Evolutionary conservation across 2,329 filamentous ascomycete genomes (phyloP).

Genomic region (Colletotrichum ledebouriae): DNA sequence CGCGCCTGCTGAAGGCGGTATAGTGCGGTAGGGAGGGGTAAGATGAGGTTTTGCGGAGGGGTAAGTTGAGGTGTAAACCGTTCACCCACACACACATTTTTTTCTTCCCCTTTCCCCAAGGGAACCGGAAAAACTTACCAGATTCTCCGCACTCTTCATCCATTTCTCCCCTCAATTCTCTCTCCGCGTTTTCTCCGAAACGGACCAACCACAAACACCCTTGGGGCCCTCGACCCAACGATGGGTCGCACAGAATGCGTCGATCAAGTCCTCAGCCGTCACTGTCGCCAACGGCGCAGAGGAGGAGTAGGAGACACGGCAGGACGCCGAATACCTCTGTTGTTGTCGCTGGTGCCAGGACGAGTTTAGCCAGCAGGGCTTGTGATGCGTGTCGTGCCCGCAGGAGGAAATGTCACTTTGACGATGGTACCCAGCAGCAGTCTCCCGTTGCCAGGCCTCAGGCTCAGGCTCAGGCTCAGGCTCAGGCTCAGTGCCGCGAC

Average conservation of each 20-base stretch:
- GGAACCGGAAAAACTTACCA: neutral
- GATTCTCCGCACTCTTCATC: constrained; percentile 37
- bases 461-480: constrained; percentile 22
- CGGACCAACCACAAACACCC: constrained; percentile 20
- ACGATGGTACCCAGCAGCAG: constrained; percentile 13
- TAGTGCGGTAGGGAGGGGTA: too few relatives aligned
- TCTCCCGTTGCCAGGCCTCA: neutral
- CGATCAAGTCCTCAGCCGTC: constrained; percentile 24
- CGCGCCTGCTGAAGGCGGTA: too few relatives aligned
- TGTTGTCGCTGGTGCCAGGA: neutral
- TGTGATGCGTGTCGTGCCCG: constrained; percentile 47
- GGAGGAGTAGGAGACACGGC: constrained; percentile 16
- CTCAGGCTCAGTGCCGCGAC: constrained; percentile 40
- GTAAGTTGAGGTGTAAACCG: too few relatives aligned
- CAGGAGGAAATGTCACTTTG: constrained; percentile 45
- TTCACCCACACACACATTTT: too few relatives aligned
- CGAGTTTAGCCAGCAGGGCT: constrained; percentile 44
- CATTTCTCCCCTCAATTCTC: constrained; percentile 35
- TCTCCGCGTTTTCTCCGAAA: constrained; percentile 29
- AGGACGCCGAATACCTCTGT: constrained; percentile 19
- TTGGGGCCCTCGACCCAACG: constrained; percentile 11
- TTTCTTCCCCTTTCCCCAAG: too few relatives aligned
- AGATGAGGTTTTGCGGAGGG: too few relatives aligned
- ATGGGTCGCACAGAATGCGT: constrained; percentile 30
- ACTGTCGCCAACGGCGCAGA: constrained; percentile 11